phyloP scores from a whole-genome alignment of 106 monocot genomes.

The Phalaenopsis equestris region DNA sequence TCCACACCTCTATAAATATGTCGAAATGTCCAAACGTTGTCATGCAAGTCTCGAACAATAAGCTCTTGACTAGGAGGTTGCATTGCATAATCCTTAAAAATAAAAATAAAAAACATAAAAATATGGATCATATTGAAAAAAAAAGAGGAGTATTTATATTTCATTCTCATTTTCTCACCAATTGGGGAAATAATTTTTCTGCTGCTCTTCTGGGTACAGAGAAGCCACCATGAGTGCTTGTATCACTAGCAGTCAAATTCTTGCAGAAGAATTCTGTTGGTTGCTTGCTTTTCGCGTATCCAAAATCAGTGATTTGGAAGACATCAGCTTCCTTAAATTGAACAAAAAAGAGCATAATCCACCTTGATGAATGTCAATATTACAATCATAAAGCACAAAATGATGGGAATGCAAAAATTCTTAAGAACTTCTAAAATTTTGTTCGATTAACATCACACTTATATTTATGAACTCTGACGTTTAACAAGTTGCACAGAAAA shows the following conservation, averaged over 20 bases:
- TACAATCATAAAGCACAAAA: neutral
- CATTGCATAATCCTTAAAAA: constrained; percentile 70
- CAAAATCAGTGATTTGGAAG: constrained; percentile 64
- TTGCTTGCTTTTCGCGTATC: constrained; percentile 64
- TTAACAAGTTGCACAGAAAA: neutral
- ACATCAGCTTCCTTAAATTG: constrained; percentile 63
- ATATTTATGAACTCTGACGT: neutral
- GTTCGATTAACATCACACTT: neutral
- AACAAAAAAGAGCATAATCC: neutral
- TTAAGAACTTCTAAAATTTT: neutral
- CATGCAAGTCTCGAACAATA: constrained; percentile 73
- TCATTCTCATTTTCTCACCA: constrained; percentile 30
- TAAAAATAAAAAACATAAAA: constrained; percentile 1
- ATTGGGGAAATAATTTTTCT: constrained; percentile 87
- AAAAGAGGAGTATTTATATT: neutral
- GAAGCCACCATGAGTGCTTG: constrained; percentile 96
- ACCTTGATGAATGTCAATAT: neutral
- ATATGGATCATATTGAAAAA: neutral
- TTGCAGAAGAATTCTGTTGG: constrained; percentile 90
- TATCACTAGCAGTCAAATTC: constrained; percentile 91
- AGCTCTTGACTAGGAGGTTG: constrained; percentile 98
- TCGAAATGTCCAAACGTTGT: constrained; percentile 86
- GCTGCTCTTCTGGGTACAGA: constrained; percentile 90
- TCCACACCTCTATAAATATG: constrained; percentile 89
- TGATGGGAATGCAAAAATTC: neutral